Evolutionary conservation across 495 filamentous ascomycete genomes (phyloP).

Genomic region (Penicillium simplicissimum): DNA sequence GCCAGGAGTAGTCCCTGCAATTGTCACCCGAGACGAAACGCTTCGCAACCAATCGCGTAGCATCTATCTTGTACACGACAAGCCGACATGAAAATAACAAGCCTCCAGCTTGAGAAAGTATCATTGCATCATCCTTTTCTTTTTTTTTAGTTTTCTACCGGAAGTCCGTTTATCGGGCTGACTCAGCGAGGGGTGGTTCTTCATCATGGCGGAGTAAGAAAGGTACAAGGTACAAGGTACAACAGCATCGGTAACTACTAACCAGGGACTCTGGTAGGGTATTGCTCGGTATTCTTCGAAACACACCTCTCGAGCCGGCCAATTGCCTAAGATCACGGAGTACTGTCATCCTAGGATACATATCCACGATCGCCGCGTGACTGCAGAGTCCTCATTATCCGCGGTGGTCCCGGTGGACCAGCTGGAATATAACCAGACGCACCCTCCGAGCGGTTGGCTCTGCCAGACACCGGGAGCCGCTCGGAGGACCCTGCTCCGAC

Average conservation of each 20-base stretch:
- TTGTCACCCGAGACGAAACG: neutral
- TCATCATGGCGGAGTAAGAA: no score
- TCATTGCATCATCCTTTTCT: neutral
- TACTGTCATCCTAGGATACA: neutral
- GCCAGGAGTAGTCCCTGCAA: neutral
- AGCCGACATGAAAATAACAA: neutral
- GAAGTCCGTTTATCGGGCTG: constrained; percentile 7
- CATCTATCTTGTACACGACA: neutral
- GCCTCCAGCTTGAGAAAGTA: neutral
- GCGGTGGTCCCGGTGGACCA: neutral
- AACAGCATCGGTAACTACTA: no score
- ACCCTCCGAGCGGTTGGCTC: neutral
- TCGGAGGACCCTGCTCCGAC: constrained; percentile 41
- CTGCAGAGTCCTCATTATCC: neutral
- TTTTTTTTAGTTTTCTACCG: neutral
- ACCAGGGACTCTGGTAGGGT: neutral
- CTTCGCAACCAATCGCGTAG: neutral
- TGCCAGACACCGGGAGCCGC: constrained; percentile 30
- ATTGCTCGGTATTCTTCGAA: neutral
- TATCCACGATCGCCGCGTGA: neutral
- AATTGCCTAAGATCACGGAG: constrained; percentile 1
- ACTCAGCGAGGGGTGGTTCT: constrained; percentile 17
- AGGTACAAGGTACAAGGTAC: neutral
- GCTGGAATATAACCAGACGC: neutral
- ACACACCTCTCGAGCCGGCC: neutral